Percentiles rank a stretch among this genome's conserved stretches.
Conservation (phyloP, 805 yeast genomes). For the Cyberlindnera lachancei region DNA sequence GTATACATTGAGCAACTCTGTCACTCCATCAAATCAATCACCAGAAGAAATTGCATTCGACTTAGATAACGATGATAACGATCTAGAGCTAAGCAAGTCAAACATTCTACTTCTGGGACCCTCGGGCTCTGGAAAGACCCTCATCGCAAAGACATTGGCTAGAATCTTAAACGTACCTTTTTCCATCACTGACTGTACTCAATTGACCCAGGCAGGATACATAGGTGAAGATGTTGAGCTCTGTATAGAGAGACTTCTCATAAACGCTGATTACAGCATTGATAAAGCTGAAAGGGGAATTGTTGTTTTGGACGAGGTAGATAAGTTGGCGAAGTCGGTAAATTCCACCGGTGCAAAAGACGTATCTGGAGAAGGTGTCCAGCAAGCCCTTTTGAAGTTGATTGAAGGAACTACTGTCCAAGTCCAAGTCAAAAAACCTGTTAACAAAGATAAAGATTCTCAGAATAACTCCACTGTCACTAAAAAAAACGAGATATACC, state of each 20-base stretch:
- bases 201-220: conserved; percentile 57
- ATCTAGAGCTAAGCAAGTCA: conserved; percentile 45
- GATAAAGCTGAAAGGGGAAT: conserved; percentile 49
- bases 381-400: conserved; percentile 48
- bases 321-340: conserved; percentile 45
- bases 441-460: conserved; percentile 22
- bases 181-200: conserved; percentile 54
- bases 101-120: conserved; percentile 53
- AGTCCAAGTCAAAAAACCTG: conserved; percentile 37
- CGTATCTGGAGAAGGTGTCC: conserved; percentile 61
- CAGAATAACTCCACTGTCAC: conserved; percentile 25
- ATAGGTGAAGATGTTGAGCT: conserved; percentile 59
- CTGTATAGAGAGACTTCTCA: conserved; percentile 45
- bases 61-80: conserved; percentile 26
- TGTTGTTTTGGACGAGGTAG: conserved; percentile 53
- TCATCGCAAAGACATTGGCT: conserved; percentile 49
- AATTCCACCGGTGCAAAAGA: conserved; percentile 43
- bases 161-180: conserved; percentile 45
- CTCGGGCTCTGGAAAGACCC: conserved; percentile 55
- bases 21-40: conserved; percentile 17
- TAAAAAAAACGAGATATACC: conserved; percentile 35
- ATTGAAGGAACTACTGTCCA: conserved; percentile 50
- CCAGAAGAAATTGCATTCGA: conserved; percentile 26
- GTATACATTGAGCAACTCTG: conserved; percentile 16
- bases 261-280: conserved; percentile 43